These are phyloP conservation scores for Cadophora sp. DNA, from an alignment of 2,329 filamentous ascomycete species.

Conservation along the genomic window DNA sequence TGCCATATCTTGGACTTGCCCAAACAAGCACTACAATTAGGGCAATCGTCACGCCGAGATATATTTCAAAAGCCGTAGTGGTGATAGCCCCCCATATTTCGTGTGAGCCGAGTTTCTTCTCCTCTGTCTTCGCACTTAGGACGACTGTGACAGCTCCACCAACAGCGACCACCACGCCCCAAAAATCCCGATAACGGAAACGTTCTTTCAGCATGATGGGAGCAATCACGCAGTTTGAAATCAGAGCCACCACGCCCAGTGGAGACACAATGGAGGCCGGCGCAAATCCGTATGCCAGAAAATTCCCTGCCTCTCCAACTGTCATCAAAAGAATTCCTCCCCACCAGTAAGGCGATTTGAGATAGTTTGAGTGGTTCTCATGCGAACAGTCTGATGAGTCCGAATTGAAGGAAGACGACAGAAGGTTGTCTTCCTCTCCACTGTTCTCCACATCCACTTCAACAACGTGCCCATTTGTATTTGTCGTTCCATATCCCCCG, in stretches of 20 bases:
- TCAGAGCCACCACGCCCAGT: conserved; percentile 91
- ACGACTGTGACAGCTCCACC: conserved; percentile 91
- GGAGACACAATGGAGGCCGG: conserved; percentile 97
- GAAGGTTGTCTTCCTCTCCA: conserved; percentile 56
- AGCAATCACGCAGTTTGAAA: conserved; percentile 97
- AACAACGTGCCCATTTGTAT: conserved; percentile 30
- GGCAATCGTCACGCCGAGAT: conserved; percentile 76
- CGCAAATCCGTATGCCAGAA: conserved; percentile 95
- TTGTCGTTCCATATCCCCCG: conserved; percentile 49
- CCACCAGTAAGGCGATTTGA: conserved; percentile 97
- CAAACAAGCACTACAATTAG: conserved; percentile 82
- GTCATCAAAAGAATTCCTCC: conserved; percentile 90
- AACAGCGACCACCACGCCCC: conserved; percentile 87
- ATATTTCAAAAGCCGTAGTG: conserved; percentile 87
- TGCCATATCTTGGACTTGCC: conserved; percentile 83
- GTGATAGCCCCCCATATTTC: conserved; percentile 92
- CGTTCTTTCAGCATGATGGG: conserved; percentile 91
- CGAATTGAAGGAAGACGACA: conserved; percentile 57
- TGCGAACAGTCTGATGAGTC: conserved; percentile 47
- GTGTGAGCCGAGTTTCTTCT: conserved; percentile 88
- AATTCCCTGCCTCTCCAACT: conserved; percentile 93
- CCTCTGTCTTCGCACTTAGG: conserved; percentile 85
- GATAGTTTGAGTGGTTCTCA: conserved; percentile 67
- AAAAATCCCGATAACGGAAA: conserved; percentile 84
- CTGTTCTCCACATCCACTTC: conserved; percentile 45